These are phyloP conservation scores for Narthecium ossifragum DNA, from an alignment of 106 monocot species.

Conservation along the genomic window DNA sequence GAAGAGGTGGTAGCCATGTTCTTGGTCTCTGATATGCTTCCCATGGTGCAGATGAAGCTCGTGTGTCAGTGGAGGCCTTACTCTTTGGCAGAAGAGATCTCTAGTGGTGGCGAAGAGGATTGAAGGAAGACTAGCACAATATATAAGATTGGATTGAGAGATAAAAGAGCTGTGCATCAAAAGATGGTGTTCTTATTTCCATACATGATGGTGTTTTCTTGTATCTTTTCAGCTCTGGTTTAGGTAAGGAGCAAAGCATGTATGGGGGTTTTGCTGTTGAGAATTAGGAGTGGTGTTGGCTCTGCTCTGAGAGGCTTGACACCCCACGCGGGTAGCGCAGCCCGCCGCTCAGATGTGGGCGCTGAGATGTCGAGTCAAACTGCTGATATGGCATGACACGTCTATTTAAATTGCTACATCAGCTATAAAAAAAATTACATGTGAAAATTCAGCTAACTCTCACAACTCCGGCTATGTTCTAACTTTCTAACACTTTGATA, in stretches of 20 bases:
- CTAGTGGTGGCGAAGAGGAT: background rate
- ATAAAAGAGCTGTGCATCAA: background rate
- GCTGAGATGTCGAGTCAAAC: no score
- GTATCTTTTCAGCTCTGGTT: background rate
- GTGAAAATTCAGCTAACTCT: no score
- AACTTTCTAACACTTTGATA: no score
- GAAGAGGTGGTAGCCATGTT: slow-evolving; percentile 7
- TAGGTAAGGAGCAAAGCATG: slow-evolving; percentile 17
- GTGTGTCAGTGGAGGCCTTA: background rate
- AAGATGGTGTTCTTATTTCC: background rate
- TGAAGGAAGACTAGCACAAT: background rate
- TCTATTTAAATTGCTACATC: no score
- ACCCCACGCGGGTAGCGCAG: background rate
- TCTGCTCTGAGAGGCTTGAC: background rate
- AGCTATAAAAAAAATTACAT: no score
- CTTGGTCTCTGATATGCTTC: background rate
- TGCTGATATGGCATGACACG: no score
- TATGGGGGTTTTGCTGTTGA: slow-evolving; percentile 10
- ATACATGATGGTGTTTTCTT: no score
- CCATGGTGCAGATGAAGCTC: slow-evolving; percentile 1
- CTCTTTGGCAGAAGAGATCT: background rate
- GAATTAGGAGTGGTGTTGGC: slow-evolving; percentile 9
- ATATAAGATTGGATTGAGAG: background rate
- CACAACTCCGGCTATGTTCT: no score
- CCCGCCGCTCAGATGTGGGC: no score